Percentiles rank a stretch among this genome's conserved stretches.
These are phyloP conservation scores for Aegilops umbellulata DNA, from an alignment of 176 grass and related monocot species.

Conservation along the genomic window DNA sequence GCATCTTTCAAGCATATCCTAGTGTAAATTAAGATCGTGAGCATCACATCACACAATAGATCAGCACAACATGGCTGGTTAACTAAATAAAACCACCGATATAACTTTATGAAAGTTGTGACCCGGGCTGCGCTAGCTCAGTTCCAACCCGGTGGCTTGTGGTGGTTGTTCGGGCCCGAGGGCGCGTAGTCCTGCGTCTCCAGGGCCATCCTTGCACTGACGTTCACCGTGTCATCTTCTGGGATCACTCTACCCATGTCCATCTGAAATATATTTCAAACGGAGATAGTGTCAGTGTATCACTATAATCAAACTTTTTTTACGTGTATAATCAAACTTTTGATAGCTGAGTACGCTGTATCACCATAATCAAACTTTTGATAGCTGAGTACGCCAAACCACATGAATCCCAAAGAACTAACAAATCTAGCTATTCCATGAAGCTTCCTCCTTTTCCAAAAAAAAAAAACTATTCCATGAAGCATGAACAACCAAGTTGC, in stretches of 20 bases:
- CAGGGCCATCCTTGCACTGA: constrained; percentile 47
- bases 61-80: not conserved
- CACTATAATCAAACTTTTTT: not conserved
- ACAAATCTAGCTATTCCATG: not conserved
- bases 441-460: too few relatives aligned
- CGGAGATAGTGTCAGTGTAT: not conserved
- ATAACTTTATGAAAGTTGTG: not conserved
- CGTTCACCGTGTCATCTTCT: constrained; percentile 7
- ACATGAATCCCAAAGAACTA: not conserved
- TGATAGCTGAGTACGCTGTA: not conserved
- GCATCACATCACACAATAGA: not conserved
- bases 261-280: constrained; percentile 9
- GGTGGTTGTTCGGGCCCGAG: constrained; percentile 49
- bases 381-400: not conserved
- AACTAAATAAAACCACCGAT: not conserved
- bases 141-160: constrained; percentile 53
- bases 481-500: too few relatives aligned
- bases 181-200: constrained; percentile 49
- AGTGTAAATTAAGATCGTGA: not conserved
- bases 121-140: constrained; percentile 5
- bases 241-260: not conserved
- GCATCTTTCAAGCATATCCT: not conserved
- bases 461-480: not conserved
- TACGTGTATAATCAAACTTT: not conserved
- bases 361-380: not conserved